Percentiles rank a stretch among this genome's conserved stretches.
Conservation (phyloP, 129 eudicot genomes). For the Centella asiatica region DNA sequence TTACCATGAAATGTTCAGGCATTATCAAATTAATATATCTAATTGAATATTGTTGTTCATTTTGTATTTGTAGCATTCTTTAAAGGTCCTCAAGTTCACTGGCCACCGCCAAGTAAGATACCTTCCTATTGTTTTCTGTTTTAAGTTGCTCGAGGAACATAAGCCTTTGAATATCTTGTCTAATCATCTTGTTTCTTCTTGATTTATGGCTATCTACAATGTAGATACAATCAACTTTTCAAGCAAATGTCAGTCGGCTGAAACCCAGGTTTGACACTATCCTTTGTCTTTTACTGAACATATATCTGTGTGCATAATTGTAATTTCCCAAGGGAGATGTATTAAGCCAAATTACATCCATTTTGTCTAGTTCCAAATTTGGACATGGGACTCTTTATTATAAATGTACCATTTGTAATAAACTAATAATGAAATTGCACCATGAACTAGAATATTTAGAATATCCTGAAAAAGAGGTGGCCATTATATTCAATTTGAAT, state of each 20-base stretch:
- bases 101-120: conserved; percentile 48
- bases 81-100: conserved; percentile 29
- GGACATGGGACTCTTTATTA: neutral
- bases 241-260: conserved; percentile 36
- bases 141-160: conserved; percentile 19
- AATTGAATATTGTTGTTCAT: conserved; percentile 13
- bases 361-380: neutral
- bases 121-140: conserved; percentile 23
- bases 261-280: conserved; percentile 38
- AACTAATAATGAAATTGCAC: neutral
- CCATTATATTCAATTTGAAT: too few species aligned
- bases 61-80: conserved; percentile 26
- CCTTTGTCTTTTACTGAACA: neutral
- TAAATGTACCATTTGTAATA: neutral
- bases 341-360: neutral
- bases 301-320: neutral
- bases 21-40: conserved; percentile 7
- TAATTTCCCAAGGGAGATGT: neutral
- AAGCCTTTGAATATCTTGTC: conserved; percentile 11
- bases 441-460: neutral
- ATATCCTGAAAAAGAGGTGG: neutral
- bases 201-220: conserved; percentile 13
- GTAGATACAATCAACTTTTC: conserved; percentile 25
- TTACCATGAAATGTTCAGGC: too few species aligned
- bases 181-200: conserved; percentile 14